Evolutionary conservation across 208 protist genomes (phyloP), one percentile per base, ranked within the genome.

Genomic region (Trypanosoma caninum): DNA sequence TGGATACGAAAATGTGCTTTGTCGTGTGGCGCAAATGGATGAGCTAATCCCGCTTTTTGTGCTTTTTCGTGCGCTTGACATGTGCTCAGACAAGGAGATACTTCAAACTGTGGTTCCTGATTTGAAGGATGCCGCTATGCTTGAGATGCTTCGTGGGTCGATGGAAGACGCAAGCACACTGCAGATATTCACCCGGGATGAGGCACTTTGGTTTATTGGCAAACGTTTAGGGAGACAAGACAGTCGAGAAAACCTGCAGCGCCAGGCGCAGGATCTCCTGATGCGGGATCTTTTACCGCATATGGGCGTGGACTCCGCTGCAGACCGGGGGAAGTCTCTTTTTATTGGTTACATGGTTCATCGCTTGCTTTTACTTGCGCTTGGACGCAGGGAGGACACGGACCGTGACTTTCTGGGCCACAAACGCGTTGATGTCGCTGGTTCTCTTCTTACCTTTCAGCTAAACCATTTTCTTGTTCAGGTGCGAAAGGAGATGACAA

Each of bases 141-240:
- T 93, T 46, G 80, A 93, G 56, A 76, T 93, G 48, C 69, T 94
- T 59, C 88, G 84, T 38, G 80, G 83, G n/a, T 90, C 84, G 59
- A 91, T 99, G 37, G 78, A 98, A 58, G 97, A 99, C 67, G 86
- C 85, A 28, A 80, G 72, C 42, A 74, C 77, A 40, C 55, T 93
- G 22, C 50, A 79, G 40, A 86, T 98, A 58, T 97, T 97, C 69
- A 98, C 95, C 22, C 80, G 95, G 37, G 78, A 91, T n/a, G 88
- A 99, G 59, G 98, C 98, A 9, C 76, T 99, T 14, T 93, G 74
- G 54, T 82, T 93, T 80, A 99, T 99, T 54, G 98, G 97, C 55
- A 83, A 78, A 38, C 80, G 85, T 45, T 83, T 91, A 14, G 84
- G 85, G 27, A 76, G 69, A 23, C 81, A 95, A 65, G 94, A 95